phyloP scores from a whole-genome alignment of 768 basidiomycete species.

The Lyophyllum decastes region DNA sequence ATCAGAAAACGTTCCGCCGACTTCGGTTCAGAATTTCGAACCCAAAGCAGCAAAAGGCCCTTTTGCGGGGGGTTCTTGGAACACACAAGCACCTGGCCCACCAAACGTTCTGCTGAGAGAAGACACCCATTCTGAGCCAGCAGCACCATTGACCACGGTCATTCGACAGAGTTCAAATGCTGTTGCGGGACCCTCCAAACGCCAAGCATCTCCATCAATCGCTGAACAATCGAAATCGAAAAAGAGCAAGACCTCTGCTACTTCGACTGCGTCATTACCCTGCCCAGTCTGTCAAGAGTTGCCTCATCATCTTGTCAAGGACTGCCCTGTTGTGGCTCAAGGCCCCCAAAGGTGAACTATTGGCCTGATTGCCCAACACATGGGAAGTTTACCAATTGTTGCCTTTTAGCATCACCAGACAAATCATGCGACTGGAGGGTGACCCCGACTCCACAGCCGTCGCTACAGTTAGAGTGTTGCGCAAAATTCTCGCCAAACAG shows the following conservation, averaged over 20 bases:
- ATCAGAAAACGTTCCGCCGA: background rate
- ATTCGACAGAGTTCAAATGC: slow-evolving; percentile 1
- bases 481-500: slow-evolving; percentile 36
- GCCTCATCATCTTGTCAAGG: slow-evolving; percentile 40
- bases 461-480: slow-evolving; percentile 36
- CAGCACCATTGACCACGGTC: background rate
- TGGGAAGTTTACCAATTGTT: background rate
- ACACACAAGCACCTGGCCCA: background rate
- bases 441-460: slow-evolving; percentile 40
- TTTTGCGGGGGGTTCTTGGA: background rate
- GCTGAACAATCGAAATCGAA: slow-evolving; percentile 37
- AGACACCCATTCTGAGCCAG: background rate
- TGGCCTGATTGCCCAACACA: background rate
- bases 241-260: slow-evolving; percentile 25
- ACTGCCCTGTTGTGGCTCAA: slow-evolving; percentile 54
- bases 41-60: background rate
- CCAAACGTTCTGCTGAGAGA: background rate
- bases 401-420: slow-evolving; percentile 37
- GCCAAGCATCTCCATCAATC: slow-evolving; percentile 31
- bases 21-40: background rate
- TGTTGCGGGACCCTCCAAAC: slow-evolving; percentile 32
- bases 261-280: slow-evolving; percentile 12
- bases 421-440: slow-evolving; percentile 44
- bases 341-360: slow-evolving; percentile 54
- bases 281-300: slow-evolving; percentile 53